Conservation (phyloP, 805 yeast species). For the Saturnispora mendoncae region DNA sequence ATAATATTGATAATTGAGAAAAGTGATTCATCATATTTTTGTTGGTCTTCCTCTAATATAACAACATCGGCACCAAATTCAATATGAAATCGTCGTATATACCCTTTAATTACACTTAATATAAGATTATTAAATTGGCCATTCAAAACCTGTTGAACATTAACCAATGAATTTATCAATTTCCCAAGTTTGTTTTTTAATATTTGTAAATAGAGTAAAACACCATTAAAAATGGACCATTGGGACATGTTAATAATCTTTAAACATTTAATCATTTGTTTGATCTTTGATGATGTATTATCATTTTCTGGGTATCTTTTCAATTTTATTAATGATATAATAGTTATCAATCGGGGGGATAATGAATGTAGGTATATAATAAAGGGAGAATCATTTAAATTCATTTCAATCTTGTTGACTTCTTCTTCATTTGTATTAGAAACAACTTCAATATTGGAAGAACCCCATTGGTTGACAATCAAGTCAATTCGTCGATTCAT, state of each 20-base stretch:
- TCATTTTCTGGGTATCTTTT: neutral
- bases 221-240: neutral
- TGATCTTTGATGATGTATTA: neutral
- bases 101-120: constrained; percentile 4
- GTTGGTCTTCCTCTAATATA: neutral
- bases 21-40: neutral
- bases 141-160: neutral
- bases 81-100: constrained; percentile 1
- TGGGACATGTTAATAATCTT: neutral
- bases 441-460: neutral
- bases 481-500: constrained; percentile 1
- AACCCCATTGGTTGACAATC: neutral
- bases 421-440: too few species aligned
- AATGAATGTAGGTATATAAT: constrained; percentile 2
- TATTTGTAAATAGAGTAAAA: constrained; percentile 3
- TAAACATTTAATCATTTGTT: neutral
- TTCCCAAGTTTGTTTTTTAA: constrained; percentile 2
- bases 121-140: neutral
- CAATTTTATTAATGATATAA: neutral
- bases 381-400: constrained; percentile 4
- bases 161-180: neutral
- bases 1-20: constrained; percentile 3
- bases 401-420: neutral
- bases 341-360: neutral
- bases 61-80: constrained; percentile 1